Evolutionary conservation across 768 basidiomycete species (phyloP), one percentile per base, ranked within the genome.

Genomic region (Dioszegia hungarica): DNA sequence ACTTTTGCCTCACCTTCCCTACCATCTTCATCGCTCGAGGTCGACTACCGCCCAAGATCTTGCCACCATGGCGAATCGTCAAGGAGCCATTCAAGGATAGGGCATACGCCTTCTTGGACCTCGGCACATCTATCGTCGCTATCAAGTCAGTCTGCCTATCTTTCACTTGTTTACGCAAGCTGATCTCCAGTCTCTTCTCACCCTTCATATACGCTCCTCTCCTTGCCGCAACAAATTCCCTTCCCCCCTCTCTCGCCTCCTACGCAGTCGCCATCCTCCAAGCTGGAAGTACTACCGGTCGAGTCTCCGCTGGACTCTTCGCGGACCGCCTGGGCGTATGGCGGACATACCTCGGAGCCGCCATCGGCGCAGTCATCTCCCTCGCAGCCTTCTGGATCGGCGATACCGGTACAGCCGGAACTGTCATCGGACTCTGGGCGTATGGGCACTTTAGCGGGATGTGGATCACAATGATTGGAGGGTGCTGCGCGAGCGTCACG

Each of bases 261-360:
- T 74, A 74, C 53, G 60, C 72, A 17, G 59, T 70, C 24, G 63
- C 70, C 29, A 61, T 74, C 52, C 46, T 74, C 4, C 64, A 74
- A 57, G 66, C 63, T 4, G 70, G 70, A 10, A 68, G 66, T 3
- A 68, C 70, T 40, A 52, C 67, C 56, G 70, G 72, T 4, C 61
- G 72, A 40, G 64, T 56, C 9, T 33, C 60, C 6, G 63, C 70
- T 0, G 72, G 72, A 8, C 47, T 69, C n/a, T 40, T 70, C 9
- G 67, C 70, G 0, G 72, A 70, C 27, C 44, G 38, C 5, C 59
- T 68, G 22, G 72, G 72, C 12, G 64, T 67, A 2, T 70, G 68
- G 59, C 57, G 55, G 40, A 59, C 64, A 4, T 74, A 64, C 61
- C 34, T 56, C 12, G 40, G 46, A n/a, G 64, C 58, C n/a, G 19